Conservation (phyloP, 306 rosid genomes). For the Dryas drummondii region DNA sequence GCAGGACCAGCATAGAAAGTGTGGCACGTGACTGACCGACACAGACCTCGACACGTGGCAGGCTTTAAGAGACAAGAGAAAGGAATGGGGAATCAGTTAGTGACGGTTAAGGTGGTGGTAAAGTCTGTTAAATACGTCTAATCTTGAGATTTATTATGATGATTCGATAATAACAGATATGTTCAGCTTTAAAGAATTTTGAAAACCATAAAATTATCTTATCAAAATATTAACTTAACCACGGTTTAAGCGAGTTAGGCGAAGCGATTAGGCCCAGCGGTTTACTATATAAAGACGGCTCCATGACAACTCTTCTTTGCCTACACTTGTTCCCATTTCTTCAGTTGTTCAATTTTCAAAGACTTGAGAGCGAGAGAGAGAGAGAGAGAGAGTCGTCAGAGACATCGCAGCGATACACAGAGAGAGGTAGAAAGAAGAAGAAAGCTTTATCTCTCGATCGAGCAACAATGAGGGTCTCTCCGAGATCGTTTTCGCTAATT, state of each 20-base stretch:
- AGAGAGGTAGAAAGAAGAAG: no score
- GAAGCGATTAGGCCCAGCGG: not conserved
- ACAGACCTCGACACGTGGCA: slow-evolving; percentile 39
- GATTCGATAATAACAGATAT: not conserved
- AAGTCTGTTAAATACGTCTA: slow-evolving; percentile 33
- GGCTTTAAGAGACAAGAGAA: not conserved
- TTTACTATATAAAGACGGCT: slow-evolving; percentile 47
- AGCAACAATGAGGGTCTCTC: slow-evolving; percentile 51
- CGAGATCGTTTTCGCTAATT: slow-evolving; percentile 25
- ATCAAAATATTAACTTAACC: slow-evolving; percentile 42
- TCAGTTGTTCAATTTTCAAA: slow-evolving; percentile 21
- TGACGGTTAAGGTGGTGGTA: slow-evolving; percentile 56
- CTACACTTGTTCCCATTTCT: slow-evolving; percentile 30
- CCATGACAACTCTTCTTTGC: slow-evolving; percentile 33
- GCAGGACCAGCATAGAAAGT: slow-evolving; percentile 3
- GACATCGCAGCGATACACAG: no score
- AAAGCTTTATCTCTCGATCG: no score
- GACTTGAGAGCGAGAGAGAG: not conserved
- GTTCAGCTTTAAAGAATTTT: no score
- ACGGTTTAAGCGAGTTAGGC: slow-evolving; percentile 34
- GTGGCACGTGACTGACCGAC: slow-evolving; percentile 53
- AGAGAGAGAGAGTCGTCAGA: not conserved
- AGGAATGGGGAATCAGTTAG: slow-evolving; percentile 39
- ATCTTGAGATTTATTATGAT: no score
- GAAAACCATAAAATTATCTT: not conserved